Percentiles rank a stretch among this genome's conserved stretches.
phyloP scores from a whole-genome alignment of 306 rosid genomes.

The Prinsepia uniflora region DNA sequence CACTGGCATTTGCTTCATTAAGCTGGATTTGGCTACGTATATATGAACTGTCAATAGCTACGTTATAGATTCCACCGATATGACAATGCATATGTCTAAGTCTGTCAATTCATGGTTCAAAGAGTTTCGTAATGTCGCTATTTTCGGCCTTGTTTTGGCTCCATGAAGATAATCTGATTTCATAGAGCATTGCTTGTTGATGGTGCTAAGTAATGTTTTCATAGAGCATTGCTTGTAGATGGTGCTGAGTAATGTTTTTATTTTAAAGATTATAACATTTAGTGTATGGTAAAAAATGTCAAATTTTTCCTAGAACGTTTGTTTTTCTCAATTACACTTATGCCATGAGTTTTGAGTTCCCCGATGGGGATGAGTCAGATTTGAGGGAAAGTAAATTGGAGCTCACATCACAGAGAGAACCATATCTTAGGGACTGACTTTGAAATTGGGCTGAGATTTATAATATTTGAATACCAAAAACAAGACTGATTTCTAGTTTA shows the following conservation, averaged over 20 bases:
- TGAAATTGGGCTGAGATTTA: too few relatives aligned
- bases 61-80: background rate
- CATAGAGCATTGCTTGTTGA: background rate
- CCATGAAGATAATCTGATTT: background rate
- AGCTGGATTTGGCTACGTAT: background rate
- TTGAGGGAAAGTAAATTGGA: too few relatives aligned
- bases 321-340: too few relatives aligned
- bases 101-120: background rate
- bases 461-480: too few relatives aligned
- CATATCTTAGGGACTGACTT: too few relatives aligned
- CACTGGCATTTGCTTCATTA: slow-evolving; percentile 3
- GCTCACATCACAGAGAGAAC: too few relatives aligned
- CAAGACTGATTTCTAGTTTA: too few relatives aligned
- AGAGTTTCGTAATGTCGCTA: background rate
- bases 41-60: background rate
- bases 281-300: background rate
- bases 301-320: too few relatives aligned
- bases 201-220: background rate
- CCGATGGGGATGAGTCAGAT: too few relatives aligned
- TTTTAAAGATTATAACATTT: background rate
- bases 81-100: background rate
- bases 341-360: too few relatives aligned
- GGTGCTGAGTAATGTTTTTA: background rate
- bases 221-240: background rate
- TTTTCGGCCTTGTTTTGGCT: background rate